Evolutionary conservation across 371 early-diverging fungal species (phyloP).

Genomic region (Mortierella sp.): DNA sequence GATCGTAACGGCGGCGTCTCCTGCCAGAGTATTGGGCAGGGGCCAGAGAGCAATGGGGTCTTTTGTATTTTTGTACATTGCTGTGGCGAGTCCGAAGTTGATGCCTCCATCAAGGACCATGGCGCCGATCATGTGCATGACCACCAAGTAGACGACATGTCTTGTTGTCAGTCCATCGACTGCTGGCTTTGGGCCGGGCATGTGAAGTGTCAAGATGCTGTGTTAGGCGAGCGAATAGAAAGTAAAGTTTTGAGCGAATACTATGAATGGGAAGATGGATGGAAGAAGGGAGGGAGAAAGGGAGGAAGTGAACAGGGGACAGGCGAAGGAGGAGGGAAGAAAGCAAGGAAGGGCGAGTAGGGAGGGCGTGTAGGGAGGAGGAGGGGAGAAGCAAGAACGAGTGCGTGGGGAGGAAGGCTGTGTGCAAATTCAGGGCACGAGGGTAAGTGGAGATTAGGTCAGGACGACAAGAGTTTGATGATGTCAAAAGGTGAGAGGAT

Average conservation of each 20-base stretch:
- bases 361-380: background rate
- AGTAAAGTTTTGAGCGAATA: background rate
- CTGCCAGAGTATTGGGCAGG: constrained; percentile 48
- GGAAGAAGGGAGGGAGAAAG: constrained; percentile 2
- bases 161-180: constrained; percentile 33
- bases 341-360: background rate
- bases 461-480: background rate
- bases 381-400: background rate
- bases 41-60: constrained; percentile 39
- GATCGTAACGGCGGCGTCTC: constrained; percentile 53
- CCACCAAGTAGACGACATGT: constrained; percentile 42
- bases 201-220: constrained; percentile 2
- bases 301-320: no score
- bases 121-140: constrained; percentile 52
- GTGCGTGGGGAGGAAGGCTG: no score
- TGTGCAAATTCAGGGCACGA: no score
- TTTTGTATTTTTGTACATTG: constrained; percentile 50
- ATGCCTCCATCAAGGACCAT: constrained; percentile 50
- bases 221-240: no score
- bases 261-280: background rate
- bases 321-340: background rate
- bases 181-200: constrained; percentile 25
- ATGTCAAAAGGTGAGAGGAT: background rate
- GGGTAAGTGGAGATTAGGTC: background rate
- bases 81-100: constrained; percentile 55